Percentiles rank a stretch among this genome's conserved stretches.
phyloP scores from a whole-genome alignment of 306 rosid genomes.

The Vicia sativa region DNA sequence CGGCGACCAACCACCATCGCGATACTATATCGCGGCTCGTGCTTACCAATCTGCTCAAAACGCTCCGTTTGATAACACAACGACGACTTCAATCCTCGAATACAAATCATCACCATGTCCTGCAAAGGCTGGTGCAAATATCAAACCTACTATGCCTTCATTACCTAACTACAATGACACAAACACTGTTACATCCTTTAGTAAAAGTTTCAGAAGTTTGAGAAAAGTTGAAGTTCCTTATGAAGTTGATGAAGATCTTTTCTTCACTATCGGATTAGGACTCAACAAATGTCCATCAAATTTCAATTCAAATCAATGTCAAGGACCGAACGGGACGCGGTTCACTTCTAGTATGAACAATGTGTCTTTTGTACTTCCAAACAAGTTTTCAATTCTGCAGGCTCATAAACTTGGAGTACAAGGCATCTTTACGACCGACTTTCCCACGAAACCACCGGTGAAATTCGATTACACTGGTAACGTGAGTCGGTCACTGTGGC shows the following conservation, averaged over 20 bases:
- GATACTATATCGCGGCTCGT: slow-evolving; percentile 84
- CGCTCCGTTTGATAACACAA: slow-evolving; percentile 79
- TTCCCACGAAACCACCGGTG: slow-evolving; percentile 68
- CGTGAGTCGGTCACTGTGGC: slow-evolving; percentile 80
- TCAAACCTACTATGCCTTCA: slow-evolving; percentile 57
- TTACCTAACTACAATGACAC: slow-evolving; percentile 90
- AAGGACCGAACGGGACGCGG: slow-evolving; percentile 87
- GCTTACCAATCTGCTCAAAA: slow-evolving; percentile 81
- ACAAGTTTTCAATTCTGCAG: slow-evolving; percentile 63
- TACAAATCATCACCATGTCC: slow-evolving; percentile 74
- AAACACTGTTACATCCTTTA: slow-evolving; percentile 71
- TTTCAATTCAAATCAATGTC: slow-evolving; percentile 54
- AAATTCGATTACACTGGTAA: slow-evolving; percentile 84
- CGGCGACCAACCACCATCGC: slow-evolving; percentile 73
- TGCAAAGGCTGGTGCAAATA: slow-evolving; percentile 42
- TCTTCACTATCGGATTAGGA: slow-evolving; percentile 82
- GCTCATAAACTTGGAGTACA: slow-evolving; percentile 67
- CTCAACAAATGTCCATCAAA: slow-evolving; percentile 71
- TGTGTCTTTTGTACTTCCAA: slow-evolving; percentile 75
- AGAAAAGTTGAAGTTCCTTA: slow-evolving; percentile 59
- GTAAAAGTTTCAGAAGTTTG: slow-evolving; percentile 60
- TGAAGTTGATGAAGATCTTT: slow-evolving; percentile 66
- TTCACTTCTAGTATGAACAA: slow-evolving; percentile 94
- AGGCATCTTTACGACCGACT: slow-evolving; percentile 74
- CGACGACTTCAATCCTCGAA: slow-evolving; percentile 84